Conservation (phyloP, 2,329 filamentous ascomycete genomes). For the Chaetomiaceae sp. region DNA sequence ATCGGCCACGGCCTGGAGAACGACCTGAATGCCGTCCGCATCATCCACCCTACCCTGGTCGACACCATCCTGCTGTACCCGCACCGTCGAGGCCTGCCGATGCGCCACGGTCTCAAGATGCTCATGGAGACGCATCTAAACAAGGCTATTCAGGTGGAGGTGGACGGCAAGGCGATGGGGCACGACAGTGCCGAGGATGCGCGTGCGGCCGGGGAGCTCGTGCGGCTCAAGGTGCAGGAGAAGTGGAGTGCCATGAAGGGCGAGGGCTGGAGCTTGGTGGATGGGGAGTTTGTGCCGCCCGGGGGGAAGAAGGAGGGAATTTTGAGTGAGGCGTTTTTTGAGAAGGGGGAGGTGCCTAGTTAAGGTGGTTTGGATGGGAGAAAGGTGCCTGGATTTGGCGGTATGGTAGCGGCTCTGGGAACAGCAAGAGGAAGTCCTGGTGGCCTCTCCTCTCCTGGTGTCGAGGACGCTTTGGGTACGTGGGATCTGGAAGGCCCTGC, state of each 20-base stretch:
- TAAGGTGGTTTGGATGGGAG: background rate
- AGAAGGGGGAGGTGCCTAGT: slow-evolving; percentile 21
- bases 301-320: slow-evolving; percentile 20
- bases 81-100: slow-evolving; percentile 70
- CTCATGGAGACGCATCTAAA: slow-evolving; percentile 68
- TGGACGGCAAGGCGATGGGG: slow-evolving; percentile 47
- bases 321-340: slow-evolving; percentile 39
- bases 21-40: slow-evolving; percentile 78
- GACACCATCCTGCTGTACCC: slow-evolving; percentile 85
- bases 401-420: background rate
- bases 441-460: too few species aligned
- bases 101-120: slow-evolving; percentile 70
- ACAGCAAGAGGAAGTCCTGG: too few species aligned
- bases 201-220: slow-evolving; percentile 79
- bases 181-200: slow-evolving; percentile 95
- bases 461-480: background rate
- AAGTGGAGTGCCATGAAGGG: slow-evolving; percentile 65
- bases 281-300: slow-evolving; percentile 42
- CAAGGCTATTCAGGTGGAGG: slow-evolving; percentile 72
- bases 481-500: background rate
- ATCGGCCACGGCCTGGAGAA: slow-evolving; percentile 96
- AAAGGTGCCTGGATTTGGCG: background rate
- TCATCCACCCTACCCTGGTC: slow-evolving; percentile 79
- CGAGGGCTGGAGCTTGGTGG: slow-evolving; percentile 61
- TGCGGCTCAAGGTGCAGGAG: slow-evolving; percentile 64